A percentile compares a stretch with the other conserved stretches of the same genome.
Conservation (phyloP, 2,329 filamentous ascomycete genomes). For the Talaromyces sp. region DNA sequence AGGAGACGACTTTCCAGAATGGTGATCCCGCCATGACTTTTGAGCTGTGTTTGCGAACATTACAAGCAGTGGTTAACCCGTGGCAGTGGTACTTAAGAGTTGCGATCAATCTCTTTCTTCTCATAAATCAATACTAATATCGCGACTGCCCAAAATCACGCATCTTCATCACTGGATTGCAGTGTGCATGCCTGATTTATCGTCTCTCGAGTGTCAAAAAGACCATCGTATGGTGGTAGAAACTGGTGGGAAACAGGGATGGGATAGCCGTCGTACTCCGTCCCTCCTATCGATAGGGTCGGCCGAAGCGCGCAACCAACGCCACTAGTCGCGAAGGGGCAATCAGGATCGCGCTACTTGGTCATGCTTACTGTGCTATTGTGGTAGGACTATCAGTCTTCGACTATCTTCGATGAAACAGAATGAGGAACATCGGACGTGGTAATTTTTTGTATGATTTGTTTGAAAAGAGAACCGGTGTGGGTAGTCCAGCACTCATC, state of each 20-base stretch:
- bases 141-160: background rate
- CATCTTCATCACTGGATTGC: background rate
- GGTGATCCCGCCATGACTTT: constrained; percentile 17
- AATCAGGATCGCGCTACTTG: background rate
- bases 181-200: background rate
- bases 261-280: constrained; percentile 4
- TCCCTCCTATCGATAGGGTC: constrained; percentile 2
- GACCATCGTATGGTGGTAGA: constrained; percentile 3
- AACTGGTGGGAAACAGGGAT: background rate
- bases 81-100: background rate
- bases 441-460: too few species aligned
- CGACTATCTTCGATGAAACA: background rate
- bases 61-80: constrained; percentile 10
- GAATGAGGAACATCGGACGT: background rate
- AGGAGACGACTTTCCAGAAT: constrained; percentile 20
- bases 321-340: constrained; percentile 8
- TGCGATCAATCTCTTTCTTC: background rate
- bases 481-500: background rate
- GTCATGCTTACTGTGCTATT: background rate
- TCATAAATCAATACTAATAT: constrained; percentile 7
- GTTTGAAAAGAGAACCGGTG: background rate
- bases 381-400: background rate
- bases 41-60: constrained; percentile 18
- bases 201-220: background rate
- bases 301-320: constrained; percentile 1